These are phyloP conservation scores for Glycine soja DNA, from an alignment of 306 rosid species.

Conservation along the genomic window DNA sequence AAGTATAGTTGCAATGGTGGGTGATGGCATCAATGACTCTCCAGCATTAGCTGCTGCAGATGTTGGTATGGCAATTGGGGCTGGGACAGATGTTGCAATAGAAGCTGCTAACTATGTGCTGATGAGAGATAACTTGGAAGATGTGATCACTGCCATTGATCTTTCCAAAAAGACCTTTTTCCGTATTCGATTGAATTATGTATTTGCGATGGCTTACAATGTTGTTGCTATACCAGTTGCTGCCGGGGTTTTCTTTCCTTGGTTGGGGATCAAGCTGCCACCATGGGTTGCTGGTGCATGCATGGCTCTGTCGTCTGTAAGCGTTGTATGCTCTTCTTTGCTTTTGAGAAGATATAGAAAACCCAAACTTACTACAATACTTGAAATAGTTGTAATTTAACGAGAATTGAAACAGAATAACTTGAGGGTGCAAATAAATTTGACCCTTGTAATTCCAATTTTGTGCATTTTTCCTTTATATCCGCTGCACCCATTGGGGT, in stretches of 20 bases:
- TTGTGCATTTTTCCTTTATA: conserved; percentile 46
- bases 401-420: conserved; percentile 24
- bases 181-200: conserved; percentile 76
- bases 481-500: conserved; percentile 25
- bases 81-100: conserved; percentile 91
- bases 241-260: conserved; percentile 79
- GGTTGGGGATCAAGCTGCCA: conserved; percentile 69
- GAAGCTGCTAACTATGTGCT: conserved; percentile 92
- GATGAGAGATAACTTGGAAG: conserved; percentile 90
- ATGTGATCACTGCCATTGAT: conserved; percentile 89
- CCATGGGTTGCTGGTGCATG: conserved; percentile 96
- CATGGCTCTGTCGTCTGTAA: conserved; percentile 91
- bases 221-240: conserved; percentile 84
- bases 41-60: conserved; percentile 92
- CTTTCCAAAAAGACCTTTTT: conserved; percentile 80
- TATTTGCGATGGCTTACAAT: conserved; percentile 93
- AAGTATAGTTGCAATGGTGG: conserved; percentile 87
- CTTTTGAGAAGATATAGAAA: conserved; percentile 79
- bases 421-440: conserved; percentile 48
- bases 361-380: conserved; percentile 83
- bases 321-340: conserved; percentile 85
- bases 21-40: conserved; percentile 93
- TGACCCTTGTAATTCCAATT: conserved; percentile 53
- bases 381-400: conserved; percentile 67
- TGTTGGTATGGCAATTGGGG: conserved; percentile 91